Conservation (phyloP, 345 rosid species). For the Capsella bursapastoris region DNA sequence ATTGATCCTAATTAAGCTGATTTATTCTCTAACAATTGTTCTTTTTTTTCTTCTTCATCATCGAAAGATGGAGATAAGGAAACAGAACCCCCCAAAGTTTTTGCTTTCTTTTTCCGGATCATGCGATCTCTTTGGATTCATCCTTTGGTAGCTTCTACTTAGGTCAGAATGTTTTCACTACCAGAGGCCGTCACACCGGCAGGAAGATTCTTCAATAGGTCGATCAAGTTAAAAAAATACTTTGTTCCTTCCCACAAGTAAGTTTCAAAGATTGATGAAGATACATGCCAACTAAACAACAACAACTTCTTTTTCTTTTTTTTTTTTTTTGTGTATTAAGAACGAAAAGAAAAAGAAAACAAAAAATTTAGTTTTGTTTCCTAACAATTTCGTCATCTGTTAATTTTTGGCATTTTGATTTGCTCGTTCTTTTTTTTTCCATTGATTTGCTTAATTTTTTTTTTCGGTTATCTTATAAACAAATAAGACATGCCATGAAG, state of each 20-base stretch:
- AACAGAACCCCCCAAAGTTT: background rate
- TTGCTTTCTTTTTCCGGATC: constrained; percentile 55
- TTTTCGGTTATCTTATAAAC: background rate
- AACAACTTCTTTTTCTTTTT: background rate
- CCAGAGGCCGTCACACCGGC: constrained; percentile 28
- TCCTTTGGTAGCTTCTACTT: constrained; percentile 68
- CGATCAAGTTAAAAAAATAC: constrained; percentile 5
- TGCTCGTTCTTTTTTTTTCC: background rate
- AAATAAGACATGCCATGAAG: constrained; percentile 3
- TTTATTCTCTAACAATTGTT: constrained; percentile 22
- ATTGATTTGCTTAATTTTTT: background rate
- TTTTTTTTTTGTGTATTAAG: too few species aligned
- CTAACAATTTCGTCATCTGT: background rate
- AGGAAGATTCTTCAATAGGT: constrained; percentile 24
- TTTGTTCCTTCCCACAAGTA: constrained; percentile 28
- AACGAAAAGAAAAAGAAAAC: background rate
- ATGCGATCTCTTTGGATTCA: constrained; percentile 93
- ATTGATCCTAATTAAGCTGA: constrained; percentile 74
- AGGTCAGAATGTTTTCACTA: constrained; percentile 12
- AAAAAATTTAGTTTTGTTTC: background rate
- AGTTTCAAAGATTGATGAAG: constrained; percentile 33
- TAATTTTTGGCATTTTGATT: background rate
- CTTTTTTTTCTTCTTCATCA: background rate
- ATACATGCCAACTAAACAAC: constrained; percentile 21
- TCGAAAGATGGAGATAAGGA: constrained; percentile 11